These are phyloP conservation scores for Hypsizygus marmoreus DNA, from an alignment of 768 basidiomycete species.

Conservation along the genomic window DNA sequence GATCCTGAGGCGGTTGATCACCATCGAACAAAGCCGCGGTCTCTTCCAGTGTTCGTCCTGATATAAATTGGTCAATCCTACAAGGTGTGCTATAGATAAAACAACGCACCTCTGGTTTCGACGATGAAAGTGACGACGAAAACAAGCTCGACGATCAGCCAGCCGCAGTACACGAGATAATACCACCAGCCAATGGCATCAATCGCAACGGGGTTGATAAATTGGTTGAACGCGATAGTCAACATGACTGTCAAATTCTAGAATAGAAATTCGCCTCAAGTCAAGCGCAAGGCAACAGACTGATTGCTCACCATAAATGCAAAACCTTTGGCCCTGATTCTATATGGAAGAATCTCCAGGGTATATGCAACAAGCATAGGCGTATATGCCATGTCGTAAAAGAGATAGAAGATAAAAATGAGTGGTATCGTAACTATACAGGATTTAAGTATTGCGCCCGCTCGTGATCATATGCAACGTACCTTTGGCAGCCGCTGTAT, in stretches of 20 bases:
- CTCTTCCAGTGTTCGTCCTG: slow-evolving; percentile 64
- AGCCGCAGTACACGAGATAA: slow-evolving; percentile 65
- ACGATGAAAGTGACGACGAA: slow-evolving; percentile 59
- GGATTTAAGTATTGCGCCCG: neutral
- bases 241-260: slow-evolving; percentile 66
- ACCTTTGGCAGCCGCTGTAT: slow-evolving; percentile 45
- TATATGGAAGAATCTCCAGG: slow-evolving; percentile 81
- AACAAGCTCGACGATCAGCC: slow-evolving; percentile 60
- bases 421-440: slow-evolving; percentile 58
- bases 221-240: slow-evolving; percentile 76
- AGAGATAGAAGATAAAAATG: slow-evolving; percentile 60
- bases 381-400: slow-evolving; percentile 73
- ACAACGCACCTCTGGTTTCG: slow-evolving; percentile 58
- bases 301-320: slow-evolving; percentile 60
- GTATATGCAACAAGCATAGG: slow-evolving; percentile 66
- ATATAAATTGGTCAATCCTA: neutral
- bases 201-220: slow-evolving; percentile 78
- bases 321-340: slow-evolving; percentile 79
- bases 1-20: slow-evolving; percentile 44
- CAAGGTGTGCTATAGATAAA: neutral
- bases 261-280: slow-evolving; percentile 1
- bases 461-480: neutral
- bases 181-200: slow-evolving; percentile 58
- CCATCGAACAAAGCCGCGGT: slow-evolving; percentile 75
- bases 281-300: slow-evolving; percentile 1